Conservation (phyloP, 2,329 filamentous ascomycete species). For the Clonostachys sp. region DNA sequence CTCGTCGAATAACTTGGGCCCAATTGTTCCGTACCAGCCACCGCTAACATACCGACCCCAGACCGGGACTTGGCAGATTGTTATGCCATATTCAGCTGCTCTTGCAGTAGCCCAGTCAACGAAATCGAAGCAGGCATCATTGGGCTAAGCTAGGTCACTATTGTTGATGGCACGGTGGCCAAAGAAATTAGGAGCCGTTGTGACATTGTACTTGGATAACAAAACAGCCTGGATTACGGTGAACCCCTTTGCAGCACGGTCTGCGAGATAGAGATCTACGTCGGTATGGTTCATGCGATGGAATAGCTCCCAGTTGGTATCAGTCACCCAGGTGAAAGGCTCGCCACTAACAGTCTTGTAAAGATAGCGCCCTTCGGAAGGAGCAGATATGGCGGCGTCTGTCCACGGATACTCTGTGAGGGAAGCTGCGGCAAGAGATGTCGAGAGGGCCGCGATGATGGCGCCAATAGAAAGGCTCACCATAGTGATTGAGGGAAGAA, state of each 20-base stretch:
- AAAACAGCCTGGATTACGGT: neutral
- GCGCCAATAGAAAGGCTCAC: no score
- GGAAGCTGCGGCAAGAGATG: no score
- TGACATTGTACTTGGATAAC: neutral
- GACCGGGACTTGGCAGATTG: neutral
- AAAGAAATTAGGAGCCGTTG: neutral
- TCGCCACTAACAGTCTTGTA: neutral
- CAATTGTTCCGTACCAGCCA: neutral
- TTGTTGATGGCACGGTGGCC: neutral
- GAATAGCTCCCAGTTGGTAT: neutral
- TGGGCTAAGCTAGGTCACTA: neutral
- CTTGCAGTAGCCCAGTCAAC: neutral
- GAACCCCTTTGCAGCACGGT: conserved; percentile 1
- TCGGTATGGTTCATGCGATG: neutral
- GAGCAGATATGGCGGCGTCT: neutral
- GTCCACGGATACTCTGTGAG: neutral
- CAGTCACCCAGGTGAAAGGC: neutral
- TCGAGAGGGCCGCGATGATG: no score
- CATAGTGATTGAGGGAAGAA: no score
- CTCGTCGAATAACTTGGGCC: no score
- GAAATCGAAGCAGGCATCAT: neutral
- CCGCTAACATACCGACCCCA: neutral
- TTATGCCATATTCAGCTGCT: neutral
- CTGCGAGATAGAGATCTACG: neutral
- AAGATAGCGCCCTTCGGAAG: neutral